Evolutionary conservation across 768 basidiomycete genomes (phyloP).

Genomic region (Rhodotorula diobovata): DNA sequence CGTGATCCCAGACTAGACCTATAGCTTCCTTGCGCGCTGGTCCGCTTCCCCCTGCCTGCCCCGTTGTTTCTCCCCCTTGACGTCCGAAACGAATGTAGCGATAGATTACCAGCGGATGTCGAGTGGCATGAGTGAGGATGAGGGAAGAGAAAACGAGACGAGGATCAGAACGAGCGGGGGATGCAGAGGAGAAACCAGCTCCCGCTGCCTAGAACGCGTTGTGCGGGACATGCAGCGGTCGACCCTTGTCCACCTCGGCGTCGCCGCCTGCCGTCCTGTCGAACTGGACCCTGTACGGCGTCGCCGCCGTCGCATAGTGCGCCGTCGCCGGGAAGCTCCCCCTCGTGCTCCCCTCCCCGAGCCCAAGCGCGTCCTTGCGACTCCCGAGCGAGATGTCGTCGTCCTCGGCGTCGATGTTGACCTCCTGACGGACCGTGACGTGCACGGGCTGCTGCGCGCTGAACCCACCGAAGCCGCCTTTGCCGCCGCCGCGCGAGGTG

Average conservation of each 20-base stretch:
- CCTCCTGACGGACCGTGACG: constrained; percentile 5
- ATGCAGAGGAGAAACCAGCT: no score
- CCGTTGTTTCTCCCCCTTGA: no score
- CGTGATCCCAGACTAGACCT: no score
- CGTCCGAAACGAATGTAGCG: no score
- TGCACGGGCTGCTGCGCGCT: neutral
- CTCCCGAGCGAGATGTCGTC: neutral
- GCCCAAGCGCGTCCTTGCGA: neutral
- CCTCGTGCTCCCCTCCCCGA: neutral
- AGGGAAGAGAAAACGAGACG: neutral
- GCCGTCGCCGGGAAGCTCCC: neutral
- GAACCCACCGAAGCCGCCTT: neutral
- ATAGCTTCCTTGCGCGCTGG: neutral
- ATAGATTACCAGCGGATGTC: no score
- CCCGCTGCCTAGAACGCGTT: neutral
- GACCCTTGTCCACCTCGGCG: neutral
- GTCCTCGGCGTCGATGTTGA: constrained; percentile 7
- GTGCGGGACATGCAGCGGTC: neutral
- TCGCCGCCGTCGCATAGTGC: neutral
- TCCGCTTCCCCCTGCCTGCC: no score
- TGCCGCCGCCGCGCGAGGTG: neutral
- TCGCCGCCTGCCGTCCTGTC: neutral
- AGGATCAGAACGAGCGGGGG: no score
- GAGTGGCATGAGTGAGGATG: no score
- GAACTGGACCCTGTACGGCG: neutral